Evolutionary conservation across 2,329 filamentous ascomycete genomes (phyloP), one percentile per base, ranked within the genome.

Genomic region (Penicillium hesseltinei): DNA sequence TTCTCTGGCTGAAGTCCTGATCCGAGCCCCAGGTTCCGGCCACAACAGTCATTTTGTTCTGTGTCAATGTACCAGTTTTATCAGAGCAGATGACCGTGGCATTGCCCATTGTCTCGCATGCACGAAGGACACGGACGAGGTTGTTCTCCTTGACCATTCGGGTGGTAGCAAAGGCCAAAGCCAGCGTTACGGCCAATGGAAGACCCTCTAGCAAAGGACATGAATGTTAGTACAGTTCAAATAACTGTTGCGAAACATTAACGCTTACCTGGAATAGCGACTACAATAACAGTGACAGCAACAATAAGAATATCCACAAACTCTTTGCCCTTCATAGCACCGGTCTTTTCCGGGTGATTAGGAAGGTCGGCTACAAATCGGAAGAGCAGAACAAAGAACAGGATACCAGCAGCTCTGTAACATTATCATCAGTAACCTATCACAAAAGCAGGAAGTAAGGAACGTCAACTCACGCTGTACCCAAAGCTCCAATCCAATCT

Each of bases 361-460:
- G 74, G 81, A 3, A 96, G 82, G 13, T 84, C 77, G 47, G 87
- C 90, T 10, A 94, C 79, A 70, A 96, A 97, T 67, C 91, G 84
- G 77, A 96, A 92, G 68, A 96, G 85, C 15, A 96, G 81, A 45
- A 95, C 88, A 46, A 93, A 81, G 76, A 97, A 96, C 46, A 96
- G 80, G 15, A 94, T 78, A 62, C 89, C 91, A 48, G 91, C 90
- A 59, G 84, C 79, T 46, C 75, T 76, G 51, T 10, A 36, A 29
- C 23, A 40, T 21, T 8, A 36, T 33, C 21, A 54, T 68, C 39
- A 69, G 62, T 49, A n/a, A 50, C 8, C 29, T 1, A 0, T 35
- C 35, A 35, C 33, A 25, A 15, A 4, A 4, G 33, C 2, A 7
- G 35, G 7, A 19, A 19, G 31, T 39, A 17, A 6, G 15, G 2